These are phyloP conservation scores for Graphilbum sp. DNA, from an alignment of 2,329 filamentous ascomycete genomes.

Conservation along the genomic window DNA sequence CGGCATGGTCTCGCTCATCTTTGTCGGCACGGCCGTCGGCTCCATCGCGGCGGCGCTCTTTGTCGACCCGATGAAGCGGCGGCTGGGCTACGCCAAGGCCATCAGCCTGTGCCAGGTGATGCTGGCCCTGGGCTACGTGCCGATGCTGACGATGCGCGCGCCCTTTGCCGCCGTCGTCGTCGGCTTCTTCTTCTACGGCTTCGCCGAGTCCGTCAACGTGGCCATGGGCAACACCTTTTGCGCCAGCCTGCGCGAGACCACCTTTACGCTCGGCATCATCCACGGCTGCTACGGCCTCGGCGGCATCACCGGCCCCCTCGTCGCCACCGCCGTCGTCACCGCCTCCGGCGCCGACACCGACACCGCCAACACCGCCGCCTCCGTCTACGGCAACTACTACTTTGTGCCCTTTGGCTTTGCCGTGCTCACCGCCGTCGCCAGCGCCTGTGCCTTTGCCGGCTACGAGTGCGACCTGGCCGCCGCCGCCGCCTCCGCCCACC, in stretches of 20 bases:
- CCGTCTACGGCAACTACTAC: constrained; percentile 42
- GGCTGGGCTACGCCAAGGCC: constrained; percentile 48
- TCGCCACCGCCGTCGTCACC: constrained; percentile 58
- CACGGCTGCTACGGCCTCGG: constrained; percentile 55
- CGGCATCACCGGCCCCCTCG: constrained; percentile 50
- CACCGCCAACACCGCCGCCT: constrained; percentile 2
- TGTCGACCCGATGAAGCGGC: constrained; percentile 44
- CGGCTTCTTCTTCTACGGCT: constrained; percentile 52
- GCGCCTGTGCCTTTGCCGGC: constrained; percentile 50
- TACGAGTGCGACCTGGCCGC: constrained; percentile 44
- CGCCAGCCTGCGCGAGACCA: constrained; percentile 24
- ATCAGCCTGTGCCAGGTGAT: constrained; percentile 41
- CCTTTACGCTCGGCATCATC: constrained; percentile 40
- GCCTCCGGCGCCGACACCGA: constrained; percentile 22
- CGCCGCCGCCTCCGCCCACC: not conserved
- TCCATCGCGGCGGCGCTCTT: constrained; percentile 59
- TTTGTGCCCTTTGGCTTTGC: constrained; percentile 45
- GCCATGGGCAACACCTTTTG: constrained; percentile 39
- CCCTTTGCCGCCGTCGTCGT: constrained; percentile 53
- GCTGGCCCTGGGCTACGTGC: constrained; percentile 44
- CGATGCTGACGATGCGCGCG: constrained; percentile 45
- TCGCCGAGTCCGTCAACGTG: constrained; percentile 38
- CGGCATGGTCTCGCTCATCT: constrained; percentile 64
- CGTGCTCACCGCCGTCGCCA: constrained; percentile 37
- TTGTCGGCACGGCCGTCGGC: constrained; percentile 60